Percentiles rank a stretch among this genome's conserved stretches.
phyloP scores from a whole-genome alignment of 352 stramenopile genomes.

The Phytophthora cryptogea region DNA sequence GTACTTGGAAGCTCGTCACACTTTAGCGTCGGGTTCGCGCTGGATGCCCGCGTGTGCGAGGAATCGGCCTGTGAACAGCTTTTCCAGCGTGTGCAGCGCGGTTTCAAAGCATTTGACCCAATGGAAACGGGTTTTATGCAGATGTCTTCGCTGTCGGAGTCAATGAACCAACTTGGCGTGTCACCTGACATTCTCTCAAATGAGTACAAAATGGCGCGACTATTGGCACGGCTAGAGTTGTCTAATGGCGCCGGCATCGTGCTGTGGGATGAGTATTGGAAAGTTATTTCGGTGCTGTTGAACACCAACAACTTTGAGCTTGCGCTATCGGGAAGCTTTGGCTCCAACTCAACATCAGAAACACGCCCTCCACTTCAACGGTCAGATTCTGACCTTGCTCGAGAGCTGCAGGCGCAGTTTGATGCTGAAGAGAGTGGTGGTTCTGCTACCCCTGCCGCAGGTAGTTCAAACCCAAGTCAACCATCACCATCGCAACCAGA shows the following conservation, averaged over 20 bases:
- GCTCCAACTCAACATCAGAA: conserved; percentile 5
- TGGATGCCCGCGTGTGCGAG: conserved; percentile 57
- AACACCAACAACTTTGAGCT: conserved; percentile 72
- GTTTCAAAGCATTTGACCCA: conserved; percentile 89
- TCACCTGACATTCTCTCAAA: conserved; percentile 48
- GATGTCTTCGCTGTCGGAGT: conserved; percentile 56
- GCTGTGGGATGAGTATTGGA: conserved; percentile 94
- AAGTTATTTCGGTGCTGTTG: conserved; percentile 76
- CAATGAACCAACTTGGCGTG: conserved; percentile 74
- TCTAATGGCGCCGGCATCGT: conserved; percentile 84
- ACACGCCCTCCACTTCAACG: conserved; percentile 27
- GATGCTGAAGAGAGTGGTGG: conserved; percentile 49
- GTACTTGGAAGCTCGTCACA: conserved; percentile 90
- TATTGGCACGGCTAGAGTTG: conserved; percentile 63
- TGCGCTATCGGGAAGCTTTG: conserved; percentile 58
- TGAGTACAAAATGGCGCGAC: conserved; percentile 69
- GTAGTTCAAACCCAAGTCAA: conserved; percentile 1
- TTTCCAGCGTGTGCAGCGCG: conserved; percentile 84
- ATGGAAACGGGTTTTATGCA: conserved; percentile 91
- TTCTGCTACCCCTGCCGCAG: not conserved
- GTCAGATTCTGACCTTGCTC: conserved; percentile 72
- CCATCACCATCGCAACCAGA: not conserved
- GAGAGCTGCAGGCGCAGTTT: conserved; percentile 79
- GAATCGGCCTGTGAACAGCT: conserved; percentile 76
- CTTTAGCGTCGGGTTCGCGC: conserved; percentile 90